These are phyloP conservation scores for Trichoderma orchidacearum DNA, from an alignment of 495 filamentous ascomycete species.

Conservation along the genomic window DNA sequence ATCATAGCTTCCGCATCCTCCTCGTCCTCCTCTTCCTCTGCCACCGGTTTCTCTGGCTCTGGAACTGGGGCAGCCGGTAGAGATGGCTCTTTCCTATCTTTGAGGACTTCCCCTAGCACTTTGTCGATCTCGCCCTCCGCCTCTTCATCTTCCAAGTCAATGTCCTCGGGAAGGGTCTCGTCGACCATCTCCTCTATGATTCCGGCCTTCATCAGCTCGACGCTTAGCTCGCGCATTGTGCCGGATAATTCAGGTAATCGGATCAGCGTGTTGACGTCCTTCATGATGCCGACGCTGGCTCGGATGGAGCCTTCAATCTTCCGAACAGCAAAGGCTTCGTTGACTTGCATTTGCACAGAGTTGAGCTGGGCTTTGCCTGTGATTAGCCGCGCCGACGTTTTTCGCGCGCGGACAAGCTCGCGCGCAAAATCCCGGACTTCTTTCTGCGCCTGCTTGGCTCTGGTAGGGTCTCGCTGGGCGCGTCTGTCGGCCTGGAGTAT, in stretches of 20 bases:
- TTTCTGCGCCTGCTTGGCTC: constrained; percentile 57
- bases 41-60: constrained; percentile 31
- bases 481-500: constrained; percentile 72
- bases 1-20: constrained; percentile 78
- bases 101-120: constrained; percentile 76
- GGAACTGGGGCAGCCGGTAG: constrained; percentile 43
- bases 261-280: constrained; percentile 82
- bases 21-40: constrained; percentile 52
- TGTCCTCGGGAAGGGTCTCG: constrained; percentile 61
- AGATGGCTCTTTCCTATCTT: constrained; percentile 58
- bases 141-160: constrained; percentile 66
- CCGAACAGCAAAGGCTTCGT: constrained; percentile 86
- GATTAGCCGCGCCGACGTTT: constrained; percentile 53
- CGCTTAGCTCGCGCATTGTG: constrained; percentile 81
- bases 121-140: constrained; percentile 86
- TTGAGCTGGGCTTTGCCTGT: constrained; percentile 86
- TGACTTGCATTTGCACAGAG: constrained; percentile 95
- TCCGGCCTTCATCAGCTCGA: constrained; percentile 83
- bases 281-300: constrained; percentile 85
- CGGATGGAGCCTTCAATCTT: constrained; percentile 92
- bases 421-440: constrained; percentile 79
- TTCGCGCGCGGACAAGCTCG: constrained; percentile 74
- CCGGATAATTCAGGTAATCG: constrained; percentile 72
- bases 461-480: constrained; percentile 60
- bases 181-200: constrained; percentile 97